Base-by-base conservation (phyloP, 495 filamentous ascomycete genomes). In the Annulohypoxylon nitens region DNA sequence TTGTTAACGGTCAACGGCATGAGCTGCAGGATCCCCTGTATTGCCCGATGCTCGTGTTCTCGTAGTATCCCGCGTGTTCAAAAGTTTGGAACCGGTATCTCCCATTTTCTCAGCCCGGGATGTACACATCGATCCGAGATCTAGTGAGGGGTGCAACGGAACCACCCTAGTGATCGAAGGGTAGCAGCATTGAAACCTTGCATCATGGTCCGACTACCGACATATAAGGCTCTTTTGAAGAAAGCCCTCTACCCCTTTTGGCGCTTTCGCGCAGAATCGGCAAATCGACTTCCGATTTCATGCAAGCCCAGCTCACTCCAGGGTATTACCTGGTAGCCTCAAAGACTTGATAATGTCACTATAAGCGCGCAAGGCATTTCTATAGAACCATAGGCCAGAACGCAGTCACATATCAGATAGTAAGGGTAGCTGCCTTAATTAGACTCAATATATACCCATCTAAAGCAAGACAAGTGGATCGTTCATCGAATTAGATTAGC, bases 131-230 rank as follows among this genome's bases (percentile, higher is more conserved):
- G 71, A 57, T 74, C 71, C 67, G 66, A 70, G 61, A 67, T 70
- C 66, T 66, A 39, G 45, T 58, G 61, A 18, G 48, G 55, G 34
- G 47, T 65, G 25, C 20, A 16, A 62, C 66, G 9, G 34, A 57
- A 63, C 25, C 45, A 34, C 30, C 45, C 60, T 16, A 9, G 64
- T 23, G 37, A 45, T 70, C 33, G 16, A 66, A 66, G 66, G 61
- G 71, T 48, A 33, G 55, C 61, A 70, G 66, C 71, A 74, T 74
- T 16, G n/a, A 65, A 16, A 54, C n/a, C 26, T 36, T 66, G 39
- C 10, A 51, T 39, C 61, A 39, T 61, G 61, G 60, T 74, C 55
- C 71, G 71, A 74, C 57, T 74, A 50, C 71, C 71, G 71, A 70
- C 66, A 57, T 66, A 30, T 30, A 36, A 18, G 55, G 34, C 25